Percentiles rank a stretch among this genome's conserved stretches.
Evolutionary conservation across 805 yeast genomes (phyloP).

Genomic region (Metschnikowia proteae): DNA sequence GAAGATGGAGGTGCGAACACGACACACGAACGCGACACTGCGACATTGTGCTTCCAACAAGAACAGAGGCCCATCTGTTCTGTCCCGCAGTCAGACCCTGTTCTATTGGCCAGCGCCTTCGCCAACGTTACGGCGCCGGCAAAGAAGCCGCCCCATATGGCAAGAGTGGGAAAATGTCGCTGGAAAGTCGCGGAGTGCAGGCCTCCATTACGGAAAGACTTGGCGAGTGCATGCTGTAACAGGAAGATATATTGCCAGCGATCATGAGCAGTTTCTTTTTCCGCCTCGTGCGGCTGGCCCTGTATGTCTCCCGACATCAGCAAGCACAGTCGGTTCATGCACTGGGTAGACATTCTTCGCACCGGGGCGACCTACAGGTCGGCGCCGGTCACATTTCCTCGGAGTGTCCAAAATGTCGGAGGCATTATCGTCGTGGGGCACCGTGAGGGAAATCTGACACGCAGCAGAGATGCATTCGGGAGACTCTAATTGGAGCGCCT

Average conservation of each 20-base stretch:
- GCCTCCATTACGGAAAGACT: background rate
- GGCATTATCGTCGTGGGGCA: background rate
- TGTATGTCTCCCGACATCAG: background rate
- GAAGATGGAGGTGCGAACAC: background rate
- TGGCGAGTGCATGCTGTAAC: constrained; percentile 3
- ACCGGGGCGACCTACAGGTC: no score
- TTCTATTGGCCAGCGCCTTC: no score
- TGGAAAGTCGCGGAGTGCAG: background rate
- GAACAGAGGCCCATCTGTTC: no score
- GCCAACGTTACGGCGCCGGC: no score
- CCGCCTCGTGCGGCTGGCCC: constrained; percentile 2
- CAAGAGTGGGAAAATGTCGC: background rate
- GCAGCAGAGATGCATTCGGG: constrained; percentile 2
- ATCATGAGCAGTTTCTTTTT: background rate
- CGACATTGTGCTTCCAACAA: background rate
- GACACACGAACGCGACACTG: background rate
- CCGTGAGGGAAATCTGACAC: background rate
- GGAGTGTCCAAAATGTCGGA: no score
- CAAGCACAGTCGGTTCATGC: background rate
- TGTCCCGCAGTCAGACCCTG: no score
- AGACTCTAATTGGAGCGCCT: background rate
- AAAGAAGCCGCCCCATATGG: background rate
- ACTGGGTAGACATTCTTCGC: no score
- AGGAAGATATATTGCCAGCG: constrained; percentile 1
- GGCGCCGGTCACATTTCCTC: no score